Percentiles rank a stretch among this genome's conserved stretches.
These are phyloP conservation scores for Pistacia atlantica DNA, from an alignment of 345 rosid genomes.

Conservation along the genomic window DNA sequence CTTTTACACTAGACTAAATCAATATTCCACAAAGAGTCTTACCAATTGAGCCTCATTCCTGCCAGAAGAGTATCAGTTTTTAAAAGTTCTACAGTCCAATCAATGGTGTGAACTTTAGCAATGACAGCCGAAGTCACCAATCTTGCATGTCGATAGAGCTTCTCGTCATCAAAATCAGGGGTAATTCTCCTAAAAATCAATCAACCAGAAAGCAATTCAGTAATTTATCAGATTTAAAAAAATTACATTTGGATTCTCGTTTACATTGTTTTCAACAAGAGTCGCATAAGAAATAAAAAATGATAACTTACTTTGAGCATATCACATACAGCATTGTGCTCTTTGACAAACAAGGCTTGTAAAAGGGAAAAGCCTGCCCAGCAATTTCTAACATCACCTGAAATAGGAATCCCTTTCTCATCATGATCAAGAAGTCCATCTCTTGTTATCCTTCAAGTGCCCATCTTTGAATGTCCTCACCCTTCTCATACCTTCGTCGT, in stretches of 20 bases:
- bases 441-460: conserved; percentile 53
- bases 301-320: conserved; percentile 54
- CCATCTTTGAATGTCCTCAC: conserved; percentile 79
- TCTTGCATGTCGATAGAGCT: conserved; percentile 62
- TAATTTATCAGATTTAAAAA: not conserved
- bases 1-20: not conserved
- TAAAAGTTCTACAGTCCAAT: conserved; percentile 78
- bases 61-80: conserved; percentile 70
- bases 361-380: conserved; percentile 81
- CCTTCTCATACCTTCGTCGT: conserved; percentile 58
- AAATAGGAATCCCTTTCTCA: conserved; percentile 62
- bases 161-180: conserved; percentile 65
- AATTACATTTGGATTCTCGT: not conserved
- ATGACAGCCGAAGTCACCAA: conserved; percentile 77
- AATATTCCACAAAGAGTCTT: not conserved
- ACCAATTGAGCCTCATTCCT: conserved; percentile 79
- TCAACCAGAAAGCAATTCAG: not conserved
- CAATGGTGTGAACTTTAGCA: conserved; percentile 88
- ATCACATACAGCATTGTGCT: conserved; percentile 70
- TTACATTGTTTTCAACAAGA: not conserved
- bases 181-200: conserved; percentile 39
- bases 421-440: conserved; percentile 63
- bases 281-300: no score
- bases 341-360: conserved; percentile 69
- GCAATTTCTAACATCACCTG: conserved; percentile 76